Conservation (phyloP, 179 eudicot genomes). For the Beta corolliflora region DNA sequence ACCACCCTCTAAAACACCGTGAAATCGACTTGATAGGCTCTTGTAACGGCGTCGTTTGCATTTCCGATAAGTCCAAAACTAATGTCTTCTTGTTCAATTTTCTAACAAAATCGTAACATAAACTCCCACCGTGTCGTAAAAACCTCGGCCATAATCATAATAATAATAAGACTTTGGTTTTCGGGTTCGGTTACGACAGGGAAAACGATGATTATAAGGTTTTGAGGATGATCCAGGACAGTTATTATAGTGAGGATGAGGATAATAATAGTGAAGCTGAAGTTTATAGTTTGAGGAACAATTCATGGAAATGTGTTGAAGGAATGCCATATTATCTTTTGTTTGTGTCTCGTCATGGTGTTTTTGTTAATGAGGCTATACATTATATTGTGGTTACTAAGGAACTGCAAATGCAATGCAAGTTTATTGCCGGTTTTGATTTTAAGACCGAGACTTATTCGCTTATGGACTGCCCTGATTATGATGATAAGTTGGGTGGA, state of each 20-base stretch:
- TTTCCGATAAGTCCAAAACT: neutral
- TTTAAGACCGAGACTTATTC: slow-evolving; percentile 8
- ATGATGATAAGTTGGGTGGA: slow-evolving; percentile 12
- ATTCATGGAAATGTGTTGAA: slow-evolving; percentile 16
- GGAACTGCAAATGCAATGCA: neutral
- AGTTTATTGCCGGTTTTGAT: slow-evolving; percentile 17
- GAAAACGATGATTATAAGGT: slow-evolving; percentile 19
- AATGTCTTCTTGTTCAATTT: slow-evolving; percentile 9
- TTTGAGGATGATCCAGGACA: slow-evolving; percentile 5
- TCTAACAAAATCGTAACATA: neutral
- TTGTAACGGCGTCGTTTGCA: slow-evolving; percentile 7
- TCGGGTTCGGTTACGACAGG: slow-evolving; percentile 14
- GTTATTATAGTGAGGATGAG: neutral
- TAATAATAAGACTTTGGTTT: neutral
- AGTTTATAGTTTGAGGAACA: slow-evolving; percentile 6
- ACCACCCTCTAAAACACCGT: slow-evolving; percentile 11
- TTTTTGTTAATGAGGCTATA: slow-evolving; percentile 3
- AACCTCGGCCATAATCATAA: neutral
- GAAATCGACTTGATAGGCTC: neutral
- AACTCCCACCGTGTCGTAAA: neutral
- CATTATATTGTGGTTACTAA: slow-evolving; percentile 16
- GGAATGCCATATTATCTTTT: slow-evolving; percentile 12
- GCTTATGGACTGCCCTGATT: slow-evolving; percentile 11
- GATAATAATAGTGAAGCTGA: neutral
- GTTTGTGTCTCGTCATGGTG: slow-evolving; percentile 9